Base-by-base conservation (phyloP, 768 basidiomycete species). In the Lactifluus subvellereus region DNA sequence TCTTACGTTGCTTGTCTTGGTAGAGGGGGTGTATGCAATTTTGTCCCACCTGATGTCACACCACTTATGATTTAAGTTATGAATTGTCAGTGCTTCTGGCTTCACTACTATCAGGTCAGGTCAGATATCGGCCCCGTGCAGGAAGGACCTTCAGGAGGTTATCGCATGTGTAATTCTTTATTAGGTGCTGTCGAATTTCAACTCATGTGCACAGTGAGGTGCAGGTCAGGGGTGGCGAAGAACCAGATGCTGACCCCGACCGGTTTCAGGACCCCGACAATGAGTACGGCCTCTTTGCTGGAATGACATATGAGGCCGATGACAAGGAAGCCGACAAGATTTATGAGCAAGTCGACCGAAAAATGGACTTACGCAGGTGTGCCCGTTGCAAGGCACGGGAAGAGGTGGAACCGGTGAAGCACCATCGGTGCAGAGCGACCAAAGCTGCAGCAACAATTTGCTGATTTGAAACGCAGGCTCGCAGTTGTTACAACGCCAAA, bases 1-100 rank as follows among this genome's bases (percentile, higher is more conserved):
- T 95, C 93, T 1, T 98, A 98, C 74, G 97, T 98, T 40, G 97
- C 96, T 68, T 96, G 97, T 88, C 87, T 98, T 37, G 95, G 96
- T 76, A 86, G 95, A 80, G 95, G 27, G 27, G 95, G 89, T 94
- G 88, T 77, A 88, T 77, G 32, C 57, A 53, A 18, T 40, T 50
- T 13, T 43, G 32, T 59, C 22, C 42, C 40, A 18, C 35, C 30
- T n/a, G 40, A 18, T 45, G 35, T 58, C 37, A 18, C 35, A 33
- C 61, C 32, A 48, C 57, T 43, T 61, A 59, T n/a, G n/a, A n/a
- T n/a, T n/a, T n/a, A n/a, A n/a, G n/a, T n/a, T n/a, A n/a, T 71
- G 62, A 18, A 5, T 58, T 59, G 7, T 4, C 66, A 94, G 93
- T 76, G 94, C 94, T 54, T 96, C 94, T 51, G 94, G 94, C 62